Conservation (phyloP, 176 grass and related monocot genomes). For the Puya raimondii region DNA sequence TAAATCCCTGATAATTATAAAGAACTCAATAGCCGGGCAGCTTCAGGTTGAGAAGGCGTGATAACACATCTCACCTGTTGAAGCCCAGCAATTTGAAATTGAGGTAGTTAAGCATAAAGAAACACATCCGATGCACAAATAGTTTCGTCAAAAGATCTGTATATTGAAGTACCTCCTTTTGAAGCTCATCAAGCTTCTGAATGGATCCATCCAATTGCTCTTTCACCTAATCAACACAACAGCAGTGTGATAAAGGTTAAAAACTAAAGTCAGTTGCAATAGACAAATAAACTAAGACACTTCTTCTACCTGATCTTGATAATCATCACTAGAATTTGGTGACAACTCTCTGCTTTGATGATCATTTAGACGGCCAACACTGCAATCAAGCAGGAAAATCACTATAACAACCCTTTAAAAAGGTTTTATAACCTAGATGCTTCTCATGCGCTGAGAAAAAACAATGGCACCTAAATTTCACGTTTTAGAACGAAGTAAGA, state of each 20-base stretch:
- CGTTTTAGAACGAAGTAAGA: neutral
- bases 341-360: conserved; percentile 41
- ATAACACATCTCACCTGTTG: neutral
- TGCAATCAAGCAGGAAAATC: conserved; percentile 13
- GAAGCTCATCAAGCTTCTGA: conserved; percentile 53
- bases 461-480: neutral
- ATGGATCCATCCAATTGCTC: conserved; percentile 47
- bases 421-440: neutral
- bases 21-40: neutral
- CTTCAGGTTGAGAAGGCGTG: neutral
- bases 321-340: conserved; percentile 38
- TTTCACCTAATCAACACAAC: conserved; percentile 37
- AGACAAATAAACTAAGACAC: conserved; percentile 14
- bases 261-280: conserved; percentile 9
- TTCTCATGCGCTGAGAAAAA: neutral
- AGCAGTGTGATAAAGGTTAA: conserved; percentile 12
- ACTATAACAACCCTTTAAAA: neutral
- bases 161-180: conserved; percentile 49
- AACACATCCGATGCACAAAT: neutral
- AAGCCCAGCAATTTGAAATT: neutral
- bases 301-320: conserved; percentile 40
- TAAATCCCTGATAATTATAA: no score
- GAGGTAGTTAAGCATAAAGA: neutral
- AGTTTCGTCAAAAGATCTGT: neutral
- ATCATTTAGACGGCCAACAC: conserved; percentile 36